Percentiles rank a stretch among this genome's conserved stretches.
Evolutionary conservation across 2,329 filamentous ascomycete species (phyloP).

Genomic region (Claviceps fusiformis): DNA sequence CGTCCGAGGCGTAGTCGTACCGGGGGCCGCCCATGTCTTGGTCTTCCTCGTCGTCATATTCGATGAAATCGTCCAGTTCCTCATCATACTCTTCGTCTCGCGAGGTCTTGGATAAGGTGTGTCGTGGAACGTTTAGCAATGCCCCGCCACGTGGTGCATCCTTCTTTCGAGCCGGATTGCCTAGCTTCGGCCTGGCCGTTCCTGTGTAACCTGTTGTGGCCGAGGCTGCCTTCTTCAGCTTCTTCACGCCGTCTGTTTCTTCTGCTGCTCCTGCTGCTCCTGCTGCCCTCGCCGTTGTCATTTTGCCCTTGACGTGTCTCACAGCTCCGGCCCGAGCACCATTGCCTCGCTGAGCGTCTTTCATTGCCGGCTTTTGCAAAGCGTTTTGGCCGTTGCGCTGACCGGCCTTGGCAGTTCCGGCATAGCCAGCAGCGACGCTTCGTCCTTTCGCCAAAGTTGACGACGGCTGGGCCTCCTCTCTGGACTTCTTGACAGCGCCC

Average conservation of each 20-base stretch:
- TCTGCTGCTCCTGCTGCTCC: constrained; percentile 10
- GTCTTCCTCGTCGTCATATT: constrained; percentile 46
- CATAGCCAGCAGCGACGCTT: constrained; percentile 12
- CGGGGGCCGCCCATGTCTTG: constrained; percentile 27
- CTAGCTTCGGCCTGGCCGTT: constrained; percentile 45
- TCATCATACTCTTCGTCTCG: constrained; percentile 46
- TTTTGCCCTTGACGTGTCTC: constrained; percentile 9
- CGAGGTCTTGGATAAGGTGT: constrained; percentile 18
- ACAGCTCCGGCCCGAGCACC: constrained; percentile 1
- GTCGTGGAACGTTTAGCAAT: constrained; percentile 23
- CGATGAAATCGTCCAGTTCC: constrained; percentile 48
- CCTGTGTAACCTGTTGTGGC: constrained; percentile 54
- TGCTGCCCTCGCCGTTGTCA: neutral
- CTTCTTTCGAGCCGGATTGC: constrained; percentile 18
- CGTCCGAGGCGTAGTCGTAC: constrained; percentile 48
- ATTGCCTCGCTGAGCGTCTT: constrained; percentile 1
- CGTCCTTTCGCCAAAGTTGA: constrained; percentile 15
- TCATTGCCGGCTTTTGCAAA: constrained; percentile 7
- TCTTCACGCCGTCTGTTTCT: constrained; percentile 36
- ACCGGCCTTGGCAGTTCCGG: constrained; percentile 19
- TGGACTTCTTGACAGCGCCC: constrained; percentile 38
- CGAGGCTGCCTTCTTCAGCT: constrained; percentile 44
- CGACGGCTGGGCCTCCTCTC: constrained; percentile 21
- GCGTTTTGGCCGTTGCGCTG: constrained; percentile 12
- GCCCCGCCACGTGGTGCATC: constrained; percentile 25